Evolutionary conservation across 331 rosid genomes (phyloP), one percentile per base, ranked within the genome.

Genomic region (Erythrophleum ivorense): DNA sequence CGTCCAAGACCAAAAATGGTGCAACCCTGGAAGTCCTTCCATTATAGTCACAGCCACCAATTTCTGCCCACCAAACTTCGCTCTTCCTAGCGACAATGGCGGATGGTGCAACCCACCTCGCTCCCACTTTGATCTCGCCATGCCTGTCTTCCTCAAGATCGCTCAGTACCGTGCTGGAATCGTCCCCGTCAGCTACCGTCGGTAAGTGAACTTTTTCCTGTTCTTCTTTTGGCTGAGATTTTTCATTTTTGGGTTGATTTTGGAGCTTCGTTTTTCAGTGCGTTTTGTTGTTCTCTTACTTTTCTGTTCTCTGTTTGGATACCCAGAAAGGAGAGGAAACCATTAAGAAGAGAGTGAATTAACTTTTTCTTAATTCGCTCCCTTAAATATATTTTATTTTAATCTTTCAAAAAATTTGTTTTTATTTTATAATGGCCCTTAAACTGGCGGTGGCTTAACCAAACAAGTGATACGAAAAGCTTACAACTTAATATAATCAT

Each of bases 101-200:
- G 97, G 97, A 12, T 92, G 97, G 97, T 91, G 95, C 84, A 91
- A 92, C 86, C 97, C 97, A 4, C 97, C 97, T 19, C 89, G 94
- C 40, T 50, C 91, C 7, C 95, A 92, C 80, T 92, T 92, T 80
- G 97, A 92, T 70, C 97, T 92, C 60, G 94, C 97, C 81, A 92
- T 92, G 97, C 97, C 97, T 54, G 83, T 88, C 88, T 91, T 88
- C 81, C 95, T 92, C 80, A 89, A 92, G 84, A 88, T 92, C 85
- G 97, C 97, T 10, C 85, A 91, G 84, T 92, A 91, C 86, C 88
- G 88, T 3, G 97, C 95, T 45, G 95, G 97, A 14, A 92, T 92
- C 43, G 95, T 92, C 19, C 95, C 97, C 19, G 95, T 92, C 72
- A 55, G 87, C 10, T 89, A 53, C 88, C 95, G 94, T 86, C 85